A percentile compares a stretch with the other conserved stretches of the same genome.
phyloP scores from a whole-genome alignment of 2,329 filamentous ascomycete species.

The Elsinoe necatrix region DNA sequence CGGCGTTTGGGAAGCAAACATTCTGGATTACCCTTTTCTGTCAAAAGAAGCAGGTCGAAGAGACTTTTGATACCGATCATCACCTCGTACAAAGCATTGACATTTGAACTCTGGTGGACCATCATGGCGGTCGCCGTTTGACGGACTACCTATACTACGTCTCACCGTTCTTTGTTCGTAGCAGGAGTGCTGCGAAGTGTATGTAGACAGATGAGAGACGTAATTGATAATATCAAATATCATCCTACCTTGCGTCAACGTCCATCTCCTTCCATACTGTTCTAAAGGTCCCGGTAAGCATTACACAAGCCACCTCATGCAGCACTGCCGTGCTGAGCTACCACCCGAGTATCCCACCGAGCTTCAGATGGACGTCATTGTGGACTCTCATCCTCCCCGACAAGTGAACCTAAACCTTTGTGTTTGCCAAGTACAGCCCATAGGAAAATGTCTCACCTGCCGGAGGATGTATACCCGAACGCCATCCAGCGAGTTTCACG shows the following conservation, averaged over 20 bases:
- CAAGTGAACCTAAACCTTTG: background rate
- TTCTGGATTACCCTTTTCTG: constrained; percentile 1
- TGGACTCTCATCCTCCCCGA: background rate
- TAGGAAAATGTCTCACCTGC: constrained; percentile 6
- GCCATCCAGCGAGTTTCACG: background rate
- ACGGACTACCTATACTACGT: background rate
- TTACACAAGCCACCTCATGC: background rate
- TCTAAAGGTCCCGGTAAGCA: background rate
- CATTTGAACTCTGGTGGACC: background rate
- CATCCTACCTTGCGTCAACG: background rate
- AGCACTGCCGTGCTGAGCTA: background rate
- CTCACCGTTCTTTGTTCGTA: background rate
- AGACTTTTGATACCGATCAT: background rate
- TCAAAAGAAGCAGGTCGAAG: background rate
- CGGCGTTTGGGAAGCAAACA: constrained; percentile 5
- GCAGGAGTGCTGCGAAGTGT: background rate
- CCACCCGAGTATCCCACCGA: background rate
- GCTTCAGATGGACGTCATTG: background rate
- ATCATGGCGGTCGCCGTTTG: background rate
- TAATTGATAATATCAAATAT: constrained; percentile 6
- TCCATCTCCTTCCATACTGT: background rate
- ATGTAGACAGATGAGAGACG: constrained; percentile 13
- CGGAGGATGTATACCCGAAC: background rate
- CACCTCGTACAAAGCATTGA: background rate
- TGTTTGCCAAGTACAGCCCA: background rate